Percentiles rank a stretch among this genome's conserved stretches.
Conservation (phyloP, 805 yeast species). For the Danielozyma ontarioensis region DNA sequence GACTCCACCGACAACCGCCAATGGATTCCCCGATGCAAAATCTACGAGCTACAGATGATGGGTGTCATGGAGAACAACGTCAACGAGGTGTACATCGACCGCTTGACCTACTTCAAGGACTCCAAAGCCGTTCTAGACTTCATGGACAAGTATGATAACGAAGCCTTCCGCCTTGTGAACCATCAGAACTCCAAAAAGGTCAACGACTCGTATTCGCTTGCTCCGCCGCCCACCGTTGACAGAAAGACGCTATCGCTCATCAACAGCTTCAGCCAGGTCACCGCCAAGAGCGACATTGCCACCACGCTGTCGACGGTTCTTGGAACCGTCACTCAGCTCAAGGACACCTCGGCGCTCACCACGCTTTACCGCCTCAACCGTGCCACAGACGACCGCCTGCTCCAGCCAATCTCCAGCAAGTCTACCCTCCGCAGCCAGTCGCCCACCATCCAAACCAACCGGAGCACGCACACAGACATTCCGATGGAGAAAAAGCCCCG, state of each 20-base stretch:
- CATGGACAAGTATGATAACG: slow-evolving; percentile 65
- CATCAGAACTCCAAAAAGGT: slow-evolving; percentile 1
- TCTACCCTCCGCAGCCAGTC: slow-evolving; percentile 1
- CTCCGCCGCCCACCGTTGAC: background rate
- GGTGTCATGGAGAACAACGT: slow-evolving; percentile 92
- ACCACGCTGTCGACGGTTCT: slow-evolving; percentile 30
- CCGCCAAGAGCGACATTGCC: slow-evolving; percentile 19
- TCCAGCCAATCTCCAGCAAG: background rate
- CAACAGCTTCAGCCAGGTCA: slow-evolving; percentile 4
- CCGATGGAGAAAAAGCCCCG: slow-evolving; percentile 1
- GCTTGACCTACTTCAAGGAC: slow-evolving; percentile 36
- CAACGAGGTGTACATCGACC: slow-evolving; percentile 60
- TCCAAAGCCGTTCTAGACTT: slow-evolving; percentile 46
- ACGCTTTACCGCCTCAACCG: slow-evolving; percentile 34
- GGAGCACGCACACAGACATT: background rate
- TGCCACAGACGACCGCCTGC: slow-evolving; percentile 17
- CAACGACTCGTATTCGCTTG: background rate
- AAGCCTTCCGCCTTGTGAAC: slow-evolving; percentile 39
- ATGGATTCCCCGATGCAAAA: slow-evolving; percentile 94
- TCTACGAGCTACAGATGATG: slow-evolving; percentile 97
- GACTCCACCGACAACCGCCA: slow-evolving; percentile 46
- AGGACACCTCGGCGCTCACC: slow-evolving; percentile 32
- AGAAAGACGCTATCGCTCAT: background rate
- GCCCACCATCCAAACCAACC: slow-evolving; percentile 1
- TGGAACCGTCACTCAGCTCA: slow-evolving; percentile 31